These are phyloP conservation scores for Hemerocallis citrina DNA, from an alignment of 106 monocot species.

Conservation along the genomic window DNA sequence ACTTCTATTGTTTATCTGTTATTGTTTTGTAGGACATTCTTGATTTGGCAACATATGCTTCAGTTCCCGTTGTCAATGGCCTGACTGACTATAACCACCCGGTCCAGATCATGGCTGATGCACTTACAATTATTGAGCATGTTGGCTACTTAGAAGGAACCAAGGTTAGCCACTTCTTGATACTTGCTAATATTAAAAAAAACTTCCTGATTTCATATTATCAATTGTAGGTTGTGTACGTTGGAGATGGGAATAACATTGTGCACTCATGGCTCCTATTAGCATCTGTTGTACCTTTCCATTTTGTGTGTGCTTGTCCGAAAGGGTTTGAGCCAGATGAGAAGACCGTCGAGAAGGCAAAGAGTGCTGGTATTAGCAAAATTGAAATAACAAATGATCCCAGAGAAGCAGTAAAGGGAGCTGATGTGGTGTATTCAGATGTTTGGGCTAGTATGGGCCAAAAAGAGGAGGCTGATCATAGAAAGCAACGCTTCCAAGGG, in stretches of 20 bases:
- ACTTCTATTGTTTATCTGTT: neutral
- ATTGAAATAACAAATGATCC: slow-evolving; percentile 83
- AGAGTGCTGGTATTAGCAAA: slow-evolving; percentile 74
- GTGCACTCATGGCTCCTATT: slow-evolving; percentile 96
- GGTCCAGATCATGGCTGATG: slow-evolving; percentile 98
- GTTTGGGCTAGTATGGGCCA: slow-evolving; percentile 99
- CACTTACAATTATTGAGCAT: slow-evolving; percentile 88
- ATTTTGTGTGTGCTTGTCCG: slow-evolving; percentile 96
- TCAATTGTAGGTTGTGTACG: slow-evolving; percentile 69
- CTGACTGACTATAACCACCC: slow-evolving; percentile 98
- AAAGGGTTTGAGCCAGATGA: slow-evolving; percentile 91
- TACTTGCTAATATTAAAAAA: neutral
- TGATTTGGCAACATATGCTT: slow-evolving; percentile 77
- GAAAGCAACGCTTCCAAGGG: slow-evolving; percentile 76
- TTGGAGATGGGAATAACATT: slow-evolving; percentile 99
- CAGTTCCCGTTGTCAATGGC: slow-evolving; percentile 90
- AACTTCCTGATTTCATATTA: neutral
- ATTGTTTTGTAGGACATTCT: slow-evolving; percentile 64
- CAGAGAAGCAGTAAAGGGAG: slow-evolving; percentile 72
- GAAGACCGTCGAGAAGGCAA: slow-evolving; percentile 80
- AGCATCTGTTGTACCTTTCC: slow-evolving; percentile 75
- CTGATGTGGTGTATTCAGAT: slow-evolving; percentile 95
- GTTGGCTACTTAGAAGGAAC: slow-evolving; percentile 80
- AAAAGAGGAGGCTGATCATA: slow-evolving; percentile 78
- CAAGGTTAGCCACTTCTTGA: slow-evolving; percentile 47